Base-by-base conservation (phyloP, 768 basidiomycete genomes). In the Naematelia encephala region DNA sequence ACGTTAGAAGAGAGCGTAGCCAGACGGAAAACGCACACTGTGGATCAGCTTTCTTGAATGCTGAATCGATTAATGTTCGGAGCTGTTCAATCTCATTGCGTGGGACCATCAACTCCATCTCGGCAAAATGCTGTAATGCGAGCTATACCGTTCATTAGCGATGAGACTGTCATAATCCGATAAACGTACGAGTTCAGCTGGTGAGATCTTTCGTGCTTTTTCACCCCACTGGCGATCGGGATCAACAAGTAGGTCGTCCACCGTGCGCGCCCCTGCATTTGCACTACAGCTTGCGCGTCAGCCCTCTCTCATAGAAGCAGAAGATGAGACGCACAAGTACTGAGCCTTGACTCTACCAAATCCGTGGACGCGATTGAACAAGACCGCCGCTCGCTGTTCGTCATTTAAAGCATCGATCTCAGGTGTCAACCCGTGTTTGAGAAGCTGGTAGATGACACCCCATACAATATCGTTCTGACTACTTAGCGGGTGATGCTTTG, bases 31-130 rank as follows among this genome's bases (percentile, higher is more conserved):
- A 59, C 63, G 55, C 50, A 63, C 69, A 49, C 5, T 54, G 57
- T 13, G 69, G 66, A 60, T 75, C 69, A 5, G 63, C 68, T 45
- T 67, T 67, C 22, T 60, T 26, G 16, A 75, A 57, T 12, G 74
- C 67, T 13, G 58, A 28, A 21, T 53, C 30, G 29, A 75, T 59
- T 26, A 68, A 13, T 4, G 28, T 34, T 4, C 63, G 42, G 60
- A 70, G 73, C 27, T 59, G 54, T 14, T 61, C 64, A 19, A 70
- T 63, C 56, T 76, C 75, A 1, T 25, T 46, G 19, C 66, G 65
- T 1, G 75, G 75, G 23, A 76, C 68, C 58, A 71, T 61, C 44
- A 59, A 43, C 28, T 74, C 70, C 72, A 76, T 72, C 26, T 76
- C 72, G 27, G 68, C 55, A 30, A 62, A 54, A 49, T 76, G 59